A percentile compares a stretch with the other conserved stretches of the same genome.
phyloP scores from a whole-genome alignment of 495 filamentous ascomycete species.

The Acidomyces sp. region DNA sequence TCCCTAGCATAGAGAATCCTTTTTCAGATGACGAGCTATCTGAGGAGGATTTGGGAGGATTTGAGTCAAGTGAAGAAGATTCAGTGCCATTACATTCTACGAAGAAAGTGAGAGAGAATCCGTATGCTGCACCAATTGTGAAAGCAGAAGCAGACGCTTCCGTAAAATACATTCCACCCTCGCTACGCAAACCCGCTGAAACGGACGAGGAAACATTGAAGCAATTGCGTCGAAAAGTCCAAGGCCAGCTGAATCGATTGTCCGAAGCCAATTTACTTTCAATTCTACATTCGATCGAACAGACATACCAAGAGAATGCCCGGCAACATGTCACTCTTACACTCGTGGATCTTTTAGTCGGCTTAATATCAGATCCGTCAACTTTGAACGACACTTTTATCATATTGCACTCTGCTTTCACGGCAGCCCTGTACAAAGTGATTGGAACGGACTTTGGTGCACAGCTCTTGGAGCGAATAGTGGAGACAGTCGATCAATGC shows the following conservation, averaged over 20 bases:
- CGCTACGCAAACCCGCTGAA: constrained; percentile 46
- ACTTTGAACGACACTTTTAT: constrained; percentile 74
- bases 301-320: constrained; percentile 66
- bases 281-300: constrained; percentile 67
- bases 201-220: constrained; percentile 54
- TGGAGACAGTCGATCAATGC: constrained; percentile 51
- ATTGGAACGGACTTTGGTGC: constrained; percentile 81
- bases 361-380: constrained; percentile 61
- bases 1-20: constrained; percentile 18
- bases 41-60: constrained; percentile 25
- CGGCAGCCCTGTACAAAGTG: constrained; percentile 73
- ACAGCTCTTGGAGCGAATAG: constrained; percentile 61
- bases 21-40: constrained; percentile 18
- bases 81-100: constrained; percentile 32
- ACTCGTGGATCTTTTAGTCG: constrained; percentile 58
- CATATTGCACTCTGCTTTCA: constrained; percentile 80
- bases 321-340: constrained; percentile 73
- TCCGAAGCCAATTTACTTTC: constrained; percentile 78
- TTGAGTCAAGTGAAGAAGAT: constrained; percentile 22
- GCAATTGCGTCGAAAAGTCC: constrained; percentile 62
- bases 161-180: constrained; percentile 78
- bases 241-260: constrained; percentile 82
- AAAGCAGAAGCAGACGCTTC: neutral
- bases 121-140: constrained; percentile 40
- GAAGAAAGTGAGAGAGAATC: constrained; percentile 40